Evolutionary conservation across 2,329 filamentous ascomycete species (phyloP), one percentile per base, ranked within the genome.

Genomic region (Stachybotrys chlorohalonatus): DNA sequence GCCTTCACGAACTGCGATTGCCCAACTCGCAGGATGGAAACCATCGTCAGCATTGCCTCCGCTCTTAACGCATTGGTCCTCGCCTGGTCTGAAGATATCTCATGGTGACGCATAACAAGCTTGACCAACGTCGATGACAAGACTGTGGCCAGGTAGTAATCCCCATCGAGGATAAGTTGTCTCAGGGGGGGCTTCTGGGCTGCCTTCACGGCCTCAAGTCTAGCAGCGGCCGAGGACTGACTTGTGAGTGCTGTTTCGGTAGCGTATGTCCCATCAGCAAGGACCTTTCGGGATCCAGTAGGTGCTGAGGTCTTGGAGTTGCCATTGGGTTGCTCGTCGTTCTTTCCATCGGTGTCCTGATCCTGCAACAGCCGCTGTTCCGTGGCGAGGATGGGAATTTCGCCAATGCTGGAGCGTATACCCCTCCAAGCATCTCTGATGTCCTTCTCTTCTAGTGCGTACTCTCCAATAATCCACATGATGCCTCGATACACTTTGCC

Each of bases 11-110:
- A 99, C 60, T 96, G 90, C n/a, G 93, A 97, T 73, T 99, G 94
- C 47, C 94, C 94, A 57, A 96, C 94, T 52, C 94, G 91, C 61
- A 99, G 90, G 62, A 99, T 95, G 6, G 94, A 97, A 63, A 99
- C 96, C 92, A 97, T 96, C 68, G 99, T 97, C 53, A 99, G 81
- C 94, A 99, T 99, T 49, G 94, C 94, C 72, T 99, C 94, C 4
- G 94, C 94, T 52, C 90, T 87, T 31, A 99, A 81, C 32, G 93
- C 92, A 64, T 99, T 99, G 32, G 93, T 97, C 46, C 94, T 87
- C 48, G 89, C 89, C 48, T 80, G 73, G 64, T 96, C 93, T 30
- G 87, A 77, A 1, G 93, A 96, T 57, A 97, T 92, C 68, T 97
- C 92, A 2, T 90, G 88, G 70, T 97, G 91, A 53, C 94, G 89